Evolutionary conservation across 176 grass and related monocot genomes (phyloP).

Genomic region (Rhynchospora tenuis): DNA sequence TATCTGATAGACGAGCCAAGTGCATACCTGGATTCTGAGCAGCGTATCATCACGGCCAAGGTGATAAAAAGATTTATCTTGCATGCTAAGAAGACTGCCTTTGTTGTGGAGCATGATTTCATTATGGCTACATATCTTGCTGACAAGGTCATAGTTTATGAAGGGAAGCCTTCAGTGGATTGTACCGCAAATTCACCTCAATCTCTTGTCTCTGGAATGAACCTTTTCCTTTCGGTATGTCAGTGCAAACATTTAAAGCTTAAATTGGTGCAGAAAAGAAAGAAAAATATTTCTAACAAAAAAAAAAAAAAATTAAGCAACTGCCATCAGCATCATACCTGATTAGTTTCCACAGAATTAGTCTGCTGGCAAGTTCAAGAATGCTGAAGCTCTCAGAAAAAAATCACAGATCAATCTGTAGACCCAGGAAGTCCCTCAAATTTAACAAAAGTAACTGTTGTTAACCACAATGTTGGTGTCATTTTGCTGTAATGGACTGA

Average conservation of each 20-base stretch:
- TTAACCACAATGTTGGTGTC: not conserved
- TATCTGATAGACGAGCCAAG: constrained; percentile 94
- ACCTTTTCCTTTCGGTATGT: constrained; percentile 76
- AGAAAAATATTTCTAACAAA: not conserved
- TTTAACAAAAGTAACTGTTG: not conserved
- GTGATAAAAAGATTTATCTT: constrained; percentile 96
- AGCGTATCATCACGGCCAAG: constrained; percentile 74
- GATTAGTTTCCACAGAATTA: not conserved
- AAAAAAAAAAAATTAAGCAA: not conserved
- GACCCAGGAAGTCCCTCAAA: not conserved
- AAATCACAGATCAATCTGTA: too few species aligned
- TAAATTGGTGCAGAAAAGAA: not conserved
- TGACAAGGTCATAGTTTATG: constrained; percentile 85
- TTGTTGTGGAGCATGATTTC: constrained; percentile 93
- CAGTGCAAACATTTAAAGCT: too few species aligned
- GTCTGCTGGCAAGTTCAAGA: not conserved
- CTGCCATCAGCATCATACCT: not conserved
- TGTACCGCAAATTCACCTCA: constrained; percentile 67
- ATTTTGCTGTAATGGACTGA: not conserved
- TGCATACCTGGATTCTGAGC: constrained; percentile 88
- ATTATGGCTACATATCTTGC: constrained; percentile 91
- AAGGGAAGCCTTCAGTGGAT: constrained; percentile 65
- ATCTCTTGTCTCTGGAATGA: constrained; percentile 82
- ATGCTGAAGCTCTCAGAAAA: not conserved
- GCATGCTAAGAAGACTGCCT: constrained; percentile 89